Evolutionary conservation across 805 yeast species (phyloP).

Genomic region (Nakazawaea pomicola): DNA sequence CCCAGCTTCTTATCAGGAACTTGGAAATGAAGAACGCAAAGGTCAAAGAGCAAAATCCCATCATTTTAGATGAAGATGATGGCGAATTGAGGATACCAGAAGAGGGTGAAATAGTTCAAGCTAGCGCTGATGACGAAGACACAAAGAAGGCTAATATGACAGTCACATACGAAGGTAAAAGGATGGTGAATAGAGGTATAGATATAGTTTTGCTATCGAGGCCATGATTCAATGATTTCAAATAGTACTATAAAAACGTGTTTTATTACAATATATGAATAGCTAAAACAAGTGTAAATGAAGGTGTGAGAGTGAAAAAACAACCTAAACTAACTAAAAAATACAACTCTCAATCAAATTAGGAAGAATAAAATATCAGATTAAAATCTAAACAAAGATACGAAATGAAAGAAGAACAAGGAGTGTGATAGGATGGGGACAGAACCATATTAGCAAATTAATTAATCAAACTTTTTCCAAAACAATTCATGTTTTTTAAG

Average conservation of each 20-base stretch:
- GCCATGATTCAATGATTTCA: not conserved
- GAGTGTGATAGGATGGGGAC: too few relatives aligned
- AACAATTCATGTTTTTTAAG: too few relatives aligned
- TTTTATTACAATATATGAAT: not conserved
- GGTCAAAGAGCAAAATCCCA: not conserved
- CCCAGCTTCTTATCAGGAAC: conserved; percentile 8
- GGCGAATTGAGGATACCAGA: not conserved
- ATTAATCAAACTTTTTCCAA: too few relatives aligned
- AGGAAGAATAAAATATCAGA: too few relatives aligned
- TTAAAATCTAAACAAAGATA: too few relatives aligned
- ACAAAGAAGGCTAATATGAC: conserved; percentile 2
- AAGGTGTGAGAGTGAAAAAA: too few relatives aligned
- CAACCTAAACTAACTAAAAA: too few relatives aligned
- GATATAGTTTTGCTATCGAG: conserved; percentile 8
- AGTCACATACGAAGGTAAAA: not conserved
- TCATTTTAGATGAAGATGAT: conserved; percentile 2
- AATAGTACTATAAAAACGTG: not conserved
- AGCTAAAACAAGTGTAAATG: too few relatives aligned
- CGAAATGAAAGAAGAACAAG: conserved; percentile 1
- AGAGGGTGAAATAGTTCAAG: not conserved
- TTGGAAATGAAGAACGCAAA: not conserved
- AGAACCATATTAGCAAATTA: not conserved
- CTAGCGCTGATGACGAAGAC: conserved; percentile 1
- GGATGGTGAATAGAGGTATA: conserved; percentile 5
- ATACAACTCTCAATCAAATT: too few relatives aligned